Conservation (phyloP, 495 filamentous ascomycete genomes). For the Talaromyces nanjingensis region DNA sequence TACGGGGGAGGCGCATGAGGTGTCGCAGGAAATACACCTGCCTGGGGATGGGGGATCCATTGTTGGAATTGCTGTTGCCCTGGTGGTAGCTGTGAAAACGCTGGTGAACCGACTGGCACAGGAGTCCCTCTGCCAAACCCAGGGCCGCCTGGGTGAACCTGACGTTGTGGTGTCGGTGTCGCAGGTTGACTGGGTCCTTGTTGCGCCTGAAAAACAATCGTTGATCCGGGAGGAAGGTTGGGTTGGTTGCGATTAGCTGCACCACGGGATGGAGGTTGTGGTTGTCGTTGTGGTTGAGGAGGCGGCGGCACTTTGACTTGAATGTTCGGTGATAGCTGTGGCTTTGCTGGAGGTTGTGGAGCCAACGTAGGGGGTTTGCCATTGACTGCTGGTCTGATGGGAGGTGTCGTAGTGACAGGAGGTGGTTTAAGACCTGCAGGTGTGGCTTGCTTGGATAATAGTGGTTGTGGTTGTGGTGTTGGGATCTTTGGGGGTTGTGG, state of each 20-base stretch:
- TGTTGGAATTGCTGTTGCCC: constrained; percentile 35
- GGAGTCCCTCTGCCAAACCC: not conserved
- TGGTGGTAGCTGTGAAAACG: constrained; percentile 18
- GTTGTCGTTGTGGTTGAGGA: constrained; percentile 5
- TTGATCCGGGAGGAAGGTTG: constrained; percentile 11
- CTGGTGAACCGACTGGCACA: constrained; percentile 5
- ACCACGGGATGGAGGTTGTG: constrained; percentile 1
- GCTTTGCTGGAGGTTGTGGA: not conserved
- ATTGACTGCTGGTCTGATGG: not conserved
- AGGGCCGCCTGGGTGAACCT: not conserved
- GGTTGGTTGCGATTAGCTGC: constrained; percentile 2
- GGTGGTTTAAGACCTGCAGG: constrained; percentile 1
- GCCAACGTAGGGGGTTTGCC: not conserved
- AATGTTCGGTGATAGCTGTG: not conserved
- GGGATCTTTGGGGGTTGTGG: constrained; percentile 18
- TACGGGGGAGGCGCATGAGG: constrained; percentile 23
- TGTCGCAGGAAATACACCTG: not conserved
- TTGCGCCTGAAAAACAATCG: constrained; percentile 10
- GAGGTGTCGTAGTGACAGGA: not conserved
- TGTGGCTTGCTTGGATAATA: constrained; percentile 8
- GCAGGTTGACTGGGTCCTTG: constrained; percentile 1
- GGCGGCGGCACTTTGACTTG: constrained; percentile 6
- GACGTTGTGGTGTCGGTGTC: constrained; percentile 1
- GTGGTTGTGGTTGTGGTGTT: constrained; percentile 16
- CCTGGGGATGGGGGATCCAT: constrained; percentile 22